A percentile compares a stretch with the other conserved stretches of the same genome.
Evolutionary conservation across 768 basidiomycete genomes (phyloP).

Genomic region (Gymnopilus junonius): DNA sequence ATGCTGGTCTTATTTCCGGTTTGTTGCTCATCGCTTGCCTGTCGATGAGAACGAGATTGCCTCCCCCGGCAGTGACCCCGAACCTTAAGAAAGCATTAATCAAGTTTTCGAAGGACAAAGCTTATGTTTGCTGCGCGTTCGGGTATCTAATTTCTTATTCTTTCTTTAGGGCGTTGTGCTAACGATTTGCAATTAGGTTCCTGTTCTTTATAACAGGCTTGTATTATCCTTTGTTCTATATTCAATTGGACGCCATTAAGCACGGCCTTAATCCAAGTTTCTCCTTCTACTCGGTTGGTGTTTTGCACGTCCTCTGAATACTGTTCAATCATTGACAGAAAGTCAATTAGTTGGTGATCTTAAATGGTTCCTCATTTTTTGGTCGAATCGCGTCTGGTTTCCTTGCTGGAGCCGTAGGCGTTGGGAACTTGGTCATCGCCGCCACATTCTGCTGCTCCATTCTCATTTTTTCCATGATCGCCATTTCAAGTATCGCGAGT

Average conservation of each 20-base stretch:
- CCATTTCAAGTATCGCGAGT: conserved; percentile 8
- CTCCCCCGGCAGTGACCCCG: conserved; percentile 3
- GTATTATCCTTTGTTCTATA: conserved; percentile 14
- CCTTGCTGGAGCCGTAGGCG: background rate
- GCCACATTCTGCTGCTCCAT: conserved; percentile 4
- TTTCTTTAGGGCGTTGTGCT: background rate
- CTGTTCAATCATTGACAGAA: background rate
- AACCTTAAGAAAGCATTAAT: conserved; percentile 5
- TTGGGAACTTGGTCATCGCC: conserved; percentile 5
- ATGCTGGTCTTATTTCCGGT: conserved; percentile 8
- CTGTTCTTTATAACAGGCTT: conserved; percentile 11
- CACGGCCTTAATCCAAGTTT: conserved; percentile 3
- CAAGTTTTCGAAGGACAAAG: conserved; percentile 13
- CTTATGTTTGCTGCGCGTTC: conserved; percentile 12
- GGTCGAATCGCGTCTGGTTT: conserved; percentile 7
- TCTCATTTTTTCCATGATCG: conserved; percentile 14
- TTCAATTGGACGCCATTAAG: conserved; percentile 9
- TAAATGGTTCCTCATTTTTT: conserved; percentile 7
- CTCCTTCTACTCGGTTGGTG: conserved; percentile 11
- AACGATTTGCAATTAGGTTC: background rate
- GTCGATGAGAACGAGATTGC: conserved; percentile 11
- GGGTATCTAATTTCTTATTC: background rate
- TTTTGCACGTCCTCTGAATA: background rate
- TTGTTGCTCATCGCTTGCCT: conserved; percentile 8
- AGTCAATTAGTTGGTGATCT: conserved; percentile 4